These are phyloP conservation scores for Boletus reticulatus DNA, from an alignment of 768 basidiomycete species.

Conservation along the genomic window DNA sequence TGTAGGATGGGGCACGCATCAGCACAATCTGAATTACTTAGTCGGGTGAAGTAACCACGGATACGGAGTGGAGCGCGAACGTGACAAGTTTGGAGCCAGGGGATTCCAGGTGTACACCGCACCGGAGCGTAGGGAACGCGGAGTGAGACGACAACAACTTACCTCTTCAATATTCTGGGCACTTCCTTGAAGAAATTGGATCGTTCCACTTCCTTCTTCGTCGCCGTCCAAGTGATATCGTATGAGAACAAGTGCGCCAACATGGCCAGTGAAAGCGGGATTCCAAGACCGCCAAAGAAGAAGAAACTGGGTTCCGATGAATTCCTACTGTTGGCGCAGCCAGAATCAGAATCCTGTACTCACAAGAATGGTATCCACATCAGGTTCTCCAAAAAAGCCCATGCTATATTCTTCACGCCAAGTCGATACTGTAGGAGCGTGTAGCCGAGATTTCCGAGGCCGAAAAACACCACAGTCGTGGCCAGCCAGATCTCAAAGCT, in stretches of 20 bases:
- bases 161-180: slow-evolving; percentile 67
- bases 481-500: slow-evolving; percentile 82
- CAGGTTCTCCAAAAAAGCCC: slow-evolving; percentile 26
- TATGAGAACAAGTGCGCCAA: slow-evolving; percentile 57
- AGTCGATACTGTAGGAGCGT: slow-evolving; percentile 72
- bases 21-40: slow-evolving; percentile 12
- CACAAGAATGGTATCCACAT: slow-evolving; percentile 39
- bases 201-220: slow-evolving; percentile 80
- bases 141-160: slow-evolving; percentile 1
- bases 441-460: slow-evolving; percentile 69
- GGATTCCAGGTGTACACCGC: background rate
- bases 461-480: slow-evolving; percentile 74
- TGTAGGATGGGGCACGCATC: slow-evolving; percentile 14
- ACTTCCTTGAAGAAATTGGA: slow-evolving; percentile 92
- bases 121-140: background rate
- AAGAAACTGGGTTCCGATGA: slow-evolving; percentile 35
- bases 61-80: background rate
- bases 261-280: slow-evolving; percentile 53
- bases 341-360: slow-evolving; percentile 8
- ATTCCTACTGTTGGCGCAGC: background rate
- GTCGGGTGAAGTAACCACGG: background rate
- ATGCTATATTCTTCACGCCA: slow-evolving; percentile 36
- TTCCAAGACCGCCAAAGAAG: slow-evolving; percentile 56
- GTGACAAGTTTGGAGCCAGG: background rate
- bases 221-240: slow-evolving; percentile 57